phyloP scores from a whole-genome alignment of 2,329 filamentous ascomycete genomes.

The Teratosphaeria viscida region DNA sequence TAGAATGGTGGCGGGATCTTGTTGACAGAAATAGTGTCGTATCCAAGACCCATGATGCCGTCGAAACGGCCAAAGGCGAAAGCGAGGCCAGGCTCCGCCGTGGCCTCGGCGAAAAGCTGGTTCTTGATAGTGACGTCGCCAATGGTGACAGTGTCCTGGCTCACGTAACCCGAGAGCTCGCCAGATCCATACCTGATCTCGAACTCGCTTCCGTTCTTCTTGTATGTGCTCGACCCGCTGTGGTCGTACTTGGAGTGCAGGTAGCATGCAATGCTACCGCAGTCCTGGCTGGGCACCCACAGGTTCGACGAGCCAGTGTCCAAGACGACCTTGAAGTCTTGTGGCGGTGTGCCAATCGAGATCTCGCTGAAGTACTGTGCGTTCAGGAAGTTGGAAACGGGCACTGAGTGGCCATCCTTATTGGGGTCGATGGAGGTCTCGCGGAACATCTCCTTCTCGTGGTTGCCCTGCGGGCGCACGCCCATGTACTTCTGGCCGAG shows the following conservation, averaged over 20 bases:
- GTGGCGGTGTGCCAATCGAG: constrained; percentile 78
- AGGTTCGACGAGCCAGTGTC: constrained; percentile 98
- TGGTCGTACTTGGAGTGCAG: constrained; percentile 96
- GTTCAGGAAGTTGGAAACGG: constrained; percentile 95
- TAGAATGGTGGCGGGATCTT: constrained; percentile 91
- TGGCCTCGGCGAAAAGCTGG: constrained; percentile 94
- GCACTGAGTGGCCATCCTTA: constrained; percentile 59
- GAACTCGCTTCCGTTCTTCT: constrained; percentile 86
- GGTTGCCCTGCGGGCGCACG: constrained; percentile 56
- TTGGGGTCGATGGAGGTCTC: constrained; percentile 57
- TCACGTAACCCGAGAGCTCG: constrained; percentile 85
- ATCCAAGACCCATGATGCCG: constrained; percentile 89
- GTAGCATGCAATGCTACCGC: constrained; percentile 94
- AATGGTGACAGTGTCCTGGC: constrained; percentile 74
- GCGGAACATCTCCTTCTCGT: constrained; percentile 67
- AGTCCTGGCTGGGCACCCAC: constrained; percentile 88
- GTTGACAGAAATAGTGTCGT: constrained; percentile 95
- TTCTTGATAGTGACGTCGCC: constrained; percentile 80
- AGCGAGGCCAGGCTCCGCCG: constrained; percentile 85
- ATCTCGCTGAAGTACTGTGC: constrained; percentile 99
- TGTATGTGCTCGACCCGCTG: constrained; percentile 75
- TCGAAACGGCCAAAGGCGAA: constrained; percentile 98
- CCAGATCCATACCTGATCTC: constrained; percentile 94
- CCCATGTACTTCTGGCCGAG: constrained; percentile 97
- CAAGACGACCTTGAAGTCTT: constrained; percentile 95